Conservation (phyloP, 176 grass and related monocot genomes). For the Hordeum marinum region DNA sequence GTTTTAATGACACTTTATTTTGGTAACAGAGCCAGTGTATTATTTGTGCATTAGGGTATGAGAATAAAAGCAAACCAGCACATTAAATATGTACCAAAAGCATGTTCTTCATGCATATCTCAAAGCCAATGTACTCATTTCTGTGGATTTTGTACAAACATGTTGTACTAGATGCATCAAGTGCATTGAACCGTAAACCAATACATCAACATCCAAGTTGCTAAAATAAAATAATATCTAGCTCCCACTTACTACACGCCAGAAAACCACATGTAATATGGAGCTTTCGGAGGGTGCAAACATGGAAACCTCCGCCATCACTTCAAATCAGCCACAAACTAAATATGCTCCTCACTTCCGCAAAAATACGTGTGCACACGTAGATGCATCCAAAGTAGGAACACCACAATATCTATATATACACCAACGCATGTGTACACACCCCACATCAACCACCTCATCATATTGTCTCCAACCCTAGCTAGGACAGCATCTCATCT, state of each 20-base stretch:
- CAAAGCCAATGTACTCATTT: background rate
- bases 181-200: constrained; percentile 26
- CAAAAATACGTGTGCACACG: background rate
- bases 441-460: background rate
- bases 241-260: background rate
- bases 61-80: background rate
- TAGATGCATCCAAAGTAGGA: constrained; percentile 26
- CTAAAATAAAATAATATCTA: background rate
- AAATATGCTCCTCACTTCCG: background rate
- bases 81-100: background rate
- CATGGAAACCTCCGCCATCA: background rate
- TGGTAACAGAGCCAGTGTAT: background rate
- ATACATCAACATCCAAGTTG: constrained; percentile 25
- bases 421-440: background rate
- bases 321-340: background rate
- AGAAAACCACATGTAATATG: background rate
- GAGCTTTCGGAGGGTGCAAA: background rate
- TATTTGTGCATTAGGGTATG: background rate
- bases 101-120: background rate
- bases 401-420: constrained; percentile 13
- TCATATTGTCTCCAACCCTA: constrained; percentile 16
- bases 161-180: background rate
- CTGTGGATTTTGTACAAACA: background rate
- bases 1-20: too few relatives aligned
- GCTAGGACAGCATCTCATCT: constrained; percentile 20